Conservation (phyloP, 164 flowering plant genomes). For the Nymphaea colorata region DNA sequence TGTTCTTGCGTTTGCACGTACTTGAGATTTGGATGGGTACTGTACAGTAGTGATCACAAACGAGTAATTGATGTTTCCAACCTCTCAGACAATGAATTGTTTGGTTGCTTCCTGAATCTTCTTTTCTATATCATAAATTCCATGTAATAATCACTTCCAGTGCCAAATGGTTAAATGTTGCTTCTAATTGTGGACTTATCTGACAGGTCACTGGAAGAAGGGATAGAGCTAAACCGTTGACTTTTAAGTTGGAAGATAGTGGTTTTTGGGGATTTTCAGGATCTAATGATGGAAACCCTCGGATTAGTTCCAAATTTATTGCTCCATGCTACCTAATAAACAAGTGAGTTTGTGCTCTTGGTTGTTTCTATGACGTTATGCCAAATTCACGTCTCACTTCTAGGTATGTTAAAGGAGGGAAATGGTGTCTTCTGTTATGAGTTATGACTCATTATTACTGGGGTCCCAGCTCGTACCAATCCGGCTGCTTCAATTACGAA, state of each 20-base stretch:
- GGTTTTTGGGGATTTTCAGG: conserved; percentile 92
- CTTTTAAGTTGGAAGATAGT: conserved; percentile 72
- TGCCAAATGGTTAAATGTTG: not conserved
- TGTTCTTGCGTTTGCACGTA: too few species aligned
- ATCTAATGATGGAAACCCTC: conserved; percentile 77
- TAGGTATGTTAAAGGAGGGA: too few species aligned
- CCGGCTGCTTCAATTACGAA: too few species aligned
- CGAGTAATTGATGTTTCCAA: too few species aligned
- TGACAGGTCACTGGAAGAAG: conserved; percentile 93
- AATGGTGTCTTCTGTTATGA: too few species aligned
- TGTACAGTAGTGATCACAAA: too few species aligned
- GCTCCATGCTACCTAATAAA: conserved; percentile 89
- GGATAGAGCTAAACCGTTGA: conserved; percentile 90
- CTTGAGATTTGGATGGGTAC: too few species aligned
- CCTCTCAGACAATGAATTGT: too few species aligned
- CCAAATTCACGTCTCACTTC: too few species aligned
- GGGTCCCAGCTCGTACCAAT: too few species aligned
- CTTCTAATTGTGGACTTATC: not conserved
- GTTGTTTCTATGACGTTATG: not conserved
- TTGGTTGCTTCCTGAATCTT: not conserved
- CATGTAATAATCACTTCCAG: not conserved
- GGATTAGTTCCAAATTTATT: conserved; percentile 62
- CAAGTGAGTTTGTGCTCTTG: conserved; percentile 35
- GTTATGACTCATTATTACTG: too few species aligned
- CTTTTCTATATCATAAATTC: not conserved